Percentiles rank a stretch among this genome's conserved stretches.
Conservation (phyloP, 176 grass and related monocot species). For the Metroxylon sagu region DNA sequence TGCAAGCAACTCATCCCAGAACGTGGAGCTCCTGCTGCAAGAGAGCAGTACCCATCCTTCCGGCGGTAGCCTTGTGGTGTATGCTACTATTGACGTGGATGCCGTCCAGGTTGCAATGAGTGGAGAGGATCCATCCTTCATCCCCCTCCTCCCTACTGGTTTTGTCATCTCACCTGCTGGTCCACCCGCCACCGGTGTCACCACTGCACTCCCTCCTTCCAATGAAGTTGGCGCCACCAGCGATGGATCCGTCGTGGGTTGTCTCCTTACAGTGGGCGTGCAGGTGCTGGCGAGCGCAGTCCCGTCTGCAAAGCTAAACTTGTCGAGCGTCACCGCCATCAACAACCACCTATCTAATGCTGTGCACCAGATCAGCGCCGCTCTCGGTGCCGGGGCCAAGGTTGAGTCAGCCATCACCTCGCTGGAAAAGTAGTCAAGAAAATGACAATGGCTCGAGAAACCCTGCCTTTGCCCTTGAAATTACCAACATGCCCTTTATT, state of each 20-base stretch:
- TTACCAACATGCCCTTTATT: not conserved
- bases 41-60: slow-evolving; percentile 84
- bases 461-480: not conserved
- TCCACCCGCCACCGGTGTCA: slow-evolving; percentile 14
- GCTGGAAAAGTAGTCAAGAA: slow-evolving; percentile 15
- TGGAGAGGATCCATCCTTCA: slow-evolving; percentile 84
- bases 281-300: slow-evolving; percentile 38
- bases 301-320: slow-evolving; percentile 82
- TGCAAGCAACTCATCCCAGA: slow-evolving; percentile 91
- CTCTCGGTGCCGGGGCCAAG: slow-evolving; percentile 27
- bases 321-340: slow-evolving; percentile 74
- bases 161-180: slow-evolving; percentile 69
- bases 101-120: slow-evolving; percentile 90
- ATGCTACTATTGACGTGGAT: slow-evolving; percentile 69
- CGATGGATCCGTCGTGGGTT: slow-evolving; percentile 21
- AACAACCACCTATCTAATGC: slow-evolving; percentile 82
- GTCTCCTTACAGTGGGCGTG: slow-evolving; percentile 26
- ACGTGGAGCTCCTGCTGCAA: slow-evolving; percentile 94
- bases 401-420: not conserved
- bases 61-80: slow-evolving; percentile 75
- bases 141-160: slow-evolving; percentile 74
- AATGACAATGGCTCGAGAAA: not conserved
- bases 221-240: slow-evolving; percentile 9
- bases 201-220: slow-evolving; percentile 5
- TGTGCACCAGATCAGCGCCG: slow-evolving; percentile 68